Evolutionary conservation across 164 flowering plant species (phyloP).

Genomic region (Echeveria elegans): DNA sequence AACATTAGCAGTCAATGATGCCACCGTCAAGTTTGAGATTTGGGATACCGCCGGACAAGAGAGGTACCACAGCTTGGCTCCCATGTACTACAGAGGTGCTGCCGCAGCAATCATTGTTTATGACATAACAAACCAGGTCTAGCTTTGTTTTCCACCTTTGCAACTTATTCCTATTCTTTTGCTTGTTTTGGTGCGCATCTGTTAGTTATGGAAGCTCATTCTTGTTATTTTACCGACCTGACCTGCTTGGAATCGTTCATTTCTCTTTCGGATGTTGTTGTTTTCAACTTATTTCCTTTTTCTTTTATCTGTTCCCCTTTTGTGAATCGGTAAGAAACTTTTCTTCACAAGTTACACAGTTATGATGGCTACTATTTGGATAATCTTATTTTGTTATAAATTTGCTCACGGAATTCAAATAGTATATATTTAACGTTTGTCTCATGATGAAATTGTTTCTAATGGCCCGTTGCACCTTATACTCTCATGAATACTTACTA

Average conservation of each 20-base stretch:
- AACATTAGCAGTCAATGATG: conserved; percentile 48
- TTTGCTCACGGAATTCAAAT: neutral
- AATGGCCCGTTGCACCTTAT: neutral
- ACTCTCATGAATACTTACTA: neutral
- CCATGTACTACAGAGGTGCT: conserved; percentile 75
- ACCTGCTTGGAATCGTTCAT: no score
- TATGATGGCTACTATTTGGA: neutral
- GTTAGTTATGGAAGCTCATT: no score
- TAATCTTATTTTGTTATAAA: neutral
- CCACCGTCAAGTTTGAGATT: conserved; percentile 61
- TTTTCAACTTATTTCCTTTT: neutral
- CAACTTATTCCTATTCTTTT: no score
- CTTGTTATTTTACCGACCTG: no score
- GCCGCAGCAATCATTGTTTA: conserved; percentile 68
- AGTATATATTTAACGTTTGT: neutral
- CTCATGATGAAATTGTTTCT: neutral
- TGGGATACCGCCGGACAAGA: conserved; percentile 89
- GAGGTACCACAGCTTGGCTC: conserved; percentile 70
- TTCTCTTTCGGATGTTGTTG: no score
- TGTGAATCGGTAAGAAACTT: neutral
- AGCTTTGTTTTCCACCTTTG: no score
- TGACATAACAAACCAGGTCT: conserved; percentile 48
- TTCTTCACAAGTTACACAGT: no score
- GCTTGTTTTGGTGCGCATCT: no score
- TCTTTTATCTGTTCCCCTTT: neutral